A percentile compares a stretch with the other conserved stretches of the same genome.
These are phyloP conservation scores for Coniochaeta prunicola DNA, from an alignment of 2,329 filamentous ascomycete genomes.

Conservation along the genomic window DNA sequence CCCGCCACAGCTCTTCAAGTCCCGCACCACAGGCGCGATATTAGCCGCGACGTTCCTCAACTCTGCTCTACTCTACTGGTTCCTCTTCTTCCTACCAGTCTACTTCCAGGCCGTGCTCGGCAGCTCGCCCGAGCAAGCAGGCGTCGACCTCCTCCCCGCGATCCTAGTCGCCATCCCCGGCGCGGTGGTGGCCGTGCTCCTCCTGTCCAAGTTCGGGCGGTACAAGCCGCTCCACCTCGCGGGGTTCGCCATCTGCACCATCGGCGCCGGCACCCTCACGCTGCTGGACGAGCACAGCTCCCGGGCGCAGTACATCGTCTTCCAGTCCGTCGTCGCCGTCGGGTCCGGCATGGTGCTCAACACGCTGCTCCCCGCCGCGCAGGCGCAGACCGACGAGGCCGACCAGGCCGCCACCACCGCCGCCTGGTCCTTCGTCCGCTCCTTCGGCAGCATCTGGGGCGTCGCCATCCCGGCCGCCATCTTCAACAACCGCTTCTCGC, in stretches of 20 bases:
- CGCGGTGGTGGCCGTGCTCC: slow-evolving; percentile 10
- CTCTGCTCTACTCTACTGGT: slow-evolving; percentile 24
- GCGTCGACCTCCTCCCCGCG: slow-evolving; percentile 19
- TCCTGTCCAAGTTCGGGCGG: slow-evolving; percentile 11
- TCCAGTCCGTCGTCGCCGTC: slow-evolving; percentile 29
- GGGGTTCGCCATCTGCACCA: background rate
- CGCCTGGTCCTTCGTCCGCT: slow-evolving; percentile 34
- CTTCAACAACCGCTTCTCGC: slow-evolving; percentile 19
- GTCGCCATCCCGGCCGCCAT: slow-evolving; percentile 33
- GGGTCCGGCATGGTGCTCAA: slow-evolving; percentile 34
- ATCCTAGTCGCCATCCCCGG: slow-evolving; percentile 15
- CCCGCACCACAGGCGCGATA: slow-evolving; percentile 26
- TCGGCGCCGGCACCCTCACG: slow-evolving; percentile 21
- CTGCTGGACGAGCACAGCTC: slow-evolving; percentile 24
- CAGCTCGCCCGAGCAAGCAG: slow-evolving; percentile 20
- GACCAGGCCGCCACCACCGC: slow-evolving; percentile 27
- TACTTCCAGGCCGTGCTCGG: slow-evolving; percentile 35
- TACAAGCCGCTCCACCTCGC: slow-evolving; percentile 8
- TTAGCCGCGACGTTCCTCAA: slow-evolving; percentile 27
- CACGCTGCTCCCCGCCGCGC: slow-evolving; percentile 31
- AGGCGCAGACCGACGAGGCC: slow-evolving; percentile 25
- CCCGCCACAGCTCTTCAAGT: slow-evolving; percentile 31
- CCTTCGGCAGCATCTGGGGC: slow-evolving; percentile 38
- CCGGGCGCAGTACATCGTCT: slow-evolving; percentile 29
- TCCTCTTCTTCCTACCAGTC: slow-evolving; percentile 30